Evolutionary conservation across 2,329 filamentous ascomycete genomes (phyloP), one percentile per base, ranked within the genome.

Genomic region (Paraphoma chrysanthemicola): DNA sequence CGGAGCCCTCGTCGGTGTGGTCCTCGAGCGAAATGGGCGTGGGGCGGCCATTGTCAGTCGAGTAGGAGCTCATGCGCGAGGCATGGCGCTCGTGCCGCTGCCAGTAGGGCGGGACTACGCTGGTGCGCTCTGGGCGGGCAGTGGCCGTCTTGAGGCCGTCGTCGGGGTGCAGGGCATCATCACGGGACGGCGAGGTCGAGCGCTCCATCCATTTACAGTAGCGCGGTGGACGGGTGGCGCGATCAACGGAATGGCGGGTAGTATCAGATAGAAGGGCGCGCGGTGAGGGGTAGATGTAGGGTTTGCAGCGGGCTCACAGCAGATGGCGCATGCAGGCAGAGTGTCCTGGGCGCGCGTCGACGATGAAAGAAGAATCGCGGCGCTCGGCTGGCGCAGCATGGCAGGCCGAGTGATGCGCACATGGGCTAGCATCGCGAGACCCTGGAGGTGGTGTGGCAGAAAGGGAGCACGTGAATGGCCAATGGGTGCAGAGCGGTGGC

Each of bases 21-120:
- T 90, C 87, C 66, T 89, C 85, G 23, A 90, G 80, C 2, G 79
- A 81, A 60, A 90, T 90, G 38, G 79, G 77, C 18, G 77, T 71
- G 3, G 78, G 78, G 18, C 48, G 66, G 17, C 63, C 56, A 49
- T 73, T 69, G 44, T 73, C 67, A 44, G 76, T 64, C 30, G 78
- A 78, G 52, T 68, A 59, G 44, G 62, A 68, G 64, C 72, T 76
- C 59, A 70, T 53, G 54, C 60, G 73, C 43, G 77, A 78, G 56
- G 74, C 69, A 52, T 67, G 72, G 43, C 76, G 74, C 56, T 75
- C 74, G 57, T 79, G 77, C 44, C 71, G 66, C 57, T 78, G 74
- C 80, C 81, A 83, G 72, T 79, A 84, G 6, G 80, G 80, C 45
- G 81, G 81, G 29, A 80, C 72, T 53, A 77, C 64, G 52, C 68